A percentile compares a stretch with the other conserved stretches of the same genome.
phyloP scores from a whole-genome alignment of 2,329 filamentous ascomycete genomes.

The Xylaria polymorpha region DNA sequence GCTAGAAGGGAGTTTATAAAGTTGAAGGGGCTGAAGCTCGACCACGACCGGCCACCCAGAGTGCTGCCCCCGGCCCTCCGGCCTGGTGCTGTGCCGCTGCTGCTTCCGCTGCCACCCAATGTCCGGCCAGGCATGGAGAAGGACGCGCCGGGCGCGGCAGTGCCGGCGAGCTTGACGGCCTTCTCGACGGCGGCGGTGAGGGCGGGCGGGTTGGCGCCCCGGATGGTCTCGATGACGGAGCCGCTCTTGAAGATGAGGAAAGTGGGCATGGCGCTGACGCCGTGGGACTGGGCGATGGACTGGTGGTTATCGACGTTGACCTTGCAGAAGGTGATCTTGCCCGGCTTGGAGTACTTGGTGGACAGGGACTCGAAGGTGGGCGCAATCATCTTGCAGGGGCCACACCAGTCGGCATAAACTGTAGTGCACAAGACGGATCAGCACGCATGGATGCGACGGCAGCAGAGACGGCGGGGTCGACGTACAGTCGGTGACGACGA shows the following conservation, averaged over 20 bases:
- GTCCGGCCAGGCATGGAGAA: conserved; percentile 69
- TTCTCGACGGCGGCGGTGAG: conserved; percentile 80
- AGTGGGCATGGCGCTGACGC: conserved; percentile 89
- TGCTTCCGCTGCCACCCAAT: conserved; percentile 58
- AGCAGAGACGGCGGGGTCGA: conserved; percentile 36
- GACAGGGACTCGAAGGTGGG: conserved; percentile 89
- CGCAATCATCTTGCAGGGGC: conserved; percentile 91
- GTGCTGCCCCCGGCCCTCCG: conserved; percentile 39
- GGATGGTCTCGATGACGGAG: conserved; percentile 77
- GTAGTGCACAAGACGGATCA: conserved; percentile 43
- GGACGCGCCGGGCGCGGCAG: conserved; percentile 56
- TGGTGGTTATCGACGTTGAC: conserved; percentile 89
- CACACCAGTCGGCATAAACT: conserved; percentile 98
- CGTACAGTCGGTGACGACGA: conserved; percentile 93
- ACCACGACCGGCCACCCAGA: conserved; percentile 39
- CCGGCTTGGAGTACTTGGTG: conserved; percentile 80
- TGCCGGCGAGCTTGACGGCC: conserved; percentile 66
- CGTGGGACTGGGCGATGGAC: conserved; percentile 79
- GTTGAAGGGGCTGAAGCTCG: conserved; percentile 55
- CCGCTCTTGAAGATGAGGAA: conserved; percentile 90
- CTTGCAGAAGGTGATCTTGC: conserved; percentile 89
- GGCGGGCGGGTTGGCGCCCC: conserved; percentile 81
- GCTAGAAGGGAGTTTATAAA: conserved; percentile 63
- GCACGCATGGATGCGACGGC: conserved; percentile 23
- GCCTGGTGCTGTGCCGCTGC: conserved; percentile 32